Evolutionary conservation across 225 moss, liverwort and hornwort species (phyloP).

Genomic region (Takakia lepidozioides): DNA sequence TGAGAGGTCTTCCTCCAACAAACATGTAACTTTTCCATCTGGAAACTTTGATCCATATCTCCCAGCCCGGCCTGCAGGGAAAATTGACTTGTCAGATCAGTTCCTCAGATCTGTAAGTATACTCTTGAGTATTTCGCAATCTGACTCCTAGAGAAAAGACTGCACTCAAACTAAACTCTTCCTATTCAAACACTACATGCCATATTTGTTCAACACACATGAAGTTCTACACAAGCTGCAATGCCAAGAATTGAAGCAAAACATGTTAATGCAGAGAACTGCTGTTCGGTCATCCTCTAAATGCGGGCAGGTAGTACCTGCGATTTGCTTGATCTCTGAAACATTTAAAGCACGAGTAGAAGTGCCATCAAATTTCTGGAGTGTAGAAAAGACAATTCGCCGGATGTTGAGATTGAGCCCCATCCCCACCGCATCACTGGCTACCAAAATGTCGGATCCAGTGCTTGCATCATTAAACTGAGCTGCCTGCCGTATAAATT

Average conservation of each 20-base stretch:
- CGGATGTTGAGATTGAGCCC: constrained; percentile 34
- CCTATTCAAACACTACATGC: no score
- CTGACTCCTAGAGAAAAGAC: no score
- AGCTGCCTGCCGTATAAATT: constrained; percentile 33
- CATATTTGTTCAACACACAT: no score
- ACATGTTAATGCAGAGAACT: no score
- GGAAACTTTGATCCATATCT: constrained; percentile 26
- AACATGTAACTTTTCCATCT: constrained; percentile 24
- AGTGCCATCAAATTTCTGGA: constrained; percentile 30
- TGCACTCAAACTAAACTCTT: no score
- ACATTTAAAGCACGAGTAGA: constrained; percentile 14
- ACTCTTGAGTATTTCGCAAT: no score
- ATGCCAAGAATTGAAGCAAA: no score
- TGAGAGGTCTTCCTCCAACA: constrained; percentile 15
- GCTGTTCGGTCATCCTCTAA: no score
- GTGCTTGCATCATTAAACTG: constrained; percentile 17
- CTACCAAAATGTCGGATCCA: constrained; percentile 24
- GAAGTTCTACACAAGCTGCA: no score
- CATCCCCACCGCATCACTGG: constrained; percentile 38
- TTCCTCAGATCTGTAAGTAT: no score
- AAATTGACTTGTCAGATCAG: no score
- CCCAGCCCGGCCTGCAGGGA: constrained; percentile 22
- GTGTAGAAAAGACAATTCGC: constrained; percentile 23
- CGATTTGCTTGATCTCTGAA: constrained; percentile 36
- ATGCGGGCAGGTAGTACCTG: no score